Percentiles rank a stretch among this genome's conserved stretches.
These are phyloP conservation scores for Yamadazyma laniorum DNA, from an alignment of 805 yeast genomes.

Conservation along the genomic window DNA sequence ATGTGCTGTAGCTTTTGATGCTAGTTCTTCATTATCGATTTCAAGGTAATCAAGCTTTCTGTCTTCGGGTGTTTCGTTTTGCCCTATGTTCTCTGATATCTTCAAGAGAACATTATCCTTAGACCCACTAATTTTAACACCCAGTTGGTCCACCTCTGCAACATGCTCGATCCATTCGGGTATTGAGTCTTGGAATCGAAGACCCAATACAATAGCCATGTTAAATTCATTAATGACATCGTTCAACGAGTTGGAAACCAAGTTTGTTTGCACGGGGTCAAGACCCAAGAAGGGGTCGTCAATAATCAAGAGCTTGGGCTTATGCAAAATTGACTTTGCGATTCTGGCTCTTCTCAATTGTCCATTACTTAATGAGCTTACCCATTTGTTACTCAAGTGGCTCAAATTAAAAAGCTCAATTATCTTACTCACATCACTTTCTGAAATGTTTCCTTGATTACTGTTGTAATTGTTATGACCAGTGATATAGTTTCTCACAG, in stretches of 20 bases:
- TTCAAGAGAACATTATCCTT: constrained; percentile 22
- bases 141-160: constrained; percentile 57
- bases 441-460: constrained; percentile 24
- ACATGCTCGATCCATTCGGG: constrained; percentile 82
- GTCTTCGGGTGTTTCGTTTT: constrained; percentile 8
- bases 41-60: constrained; percentile 15
- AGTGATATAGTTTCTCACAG: constrained; percentile 53
- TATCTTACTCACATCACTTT: constrained; percentile 30
- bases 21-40: constrained; percentile 6
- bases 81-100: constrained; percentile 1
- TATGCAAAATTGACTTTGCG: constrained; percentile 65
- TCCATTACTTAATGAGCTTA: constrained; percentile 87
- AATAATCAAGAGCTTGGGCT: constrained; percentile 65
- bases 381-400: constrained; percentile 68
- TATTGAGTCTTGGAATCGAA: constrained; percentile 68
- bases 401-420: constrained; percentile 47
- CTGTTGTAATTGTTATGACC: constrained; percentile 53
- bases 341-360: constrained; percentile 88
- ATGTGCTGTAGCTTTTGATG: constrained; percentile 12
- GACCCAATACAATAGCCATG: constrained; percentile 67
- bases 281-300: constrained; percentile 94
- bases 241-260: constrained; percentile 55
- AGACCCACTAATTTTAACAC: constrained; percentile 52
- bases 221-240: constrained; percentile 31
- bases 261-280: constrained; percentile 67